Evolutionary conservation across 2,329 filamentous ascomycete species (phyloP).

Genomic region (Trichoderma gracile): DNA sequence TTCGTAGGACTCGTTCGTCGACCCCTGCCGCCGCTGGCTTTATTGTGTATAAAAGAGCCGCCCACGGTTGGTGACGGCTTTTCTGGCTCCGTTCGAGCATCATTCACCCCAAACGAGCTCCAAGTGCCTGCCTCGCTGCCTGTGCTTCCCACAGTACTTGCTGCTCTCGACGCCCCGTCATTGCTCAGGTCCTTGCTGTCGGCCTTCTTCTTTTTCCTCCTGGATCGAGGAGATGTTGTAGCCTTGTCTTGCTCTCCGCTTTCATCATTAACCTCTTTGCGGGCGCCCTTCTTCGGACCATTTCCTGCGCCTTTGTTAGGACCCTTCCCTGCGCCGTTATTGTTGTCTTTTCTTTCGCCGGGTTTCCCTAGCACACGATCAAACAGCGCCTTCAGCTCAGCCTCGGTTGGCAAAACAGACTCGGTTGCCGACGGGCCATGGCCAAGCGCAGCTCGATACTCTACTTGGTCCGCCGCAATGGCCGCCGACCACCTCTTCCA

Average conservation of each 20-base stretch:
- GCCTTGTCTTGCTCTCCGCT: neutral
- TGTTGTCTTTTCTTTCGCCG: neutral
- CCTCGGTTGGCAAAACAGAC: constrained; percentile 14
- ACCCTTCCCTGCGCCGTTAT: neutral
- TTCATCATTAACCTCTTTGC: neutral
- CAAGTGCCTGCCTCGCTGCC: constrained; percentile 10
- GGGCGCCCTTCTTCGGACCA: too few species aligned
- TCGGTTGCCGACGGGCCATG: constrained; percentile 22
- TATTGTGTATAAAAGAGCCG: neutral
- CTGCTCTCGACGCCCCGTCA: neutral
- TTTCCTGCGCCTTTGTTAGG: too few species aligned
- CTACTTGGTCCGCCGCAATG: constrained; percentile 34
- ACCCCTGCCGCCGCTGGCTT: neutral
- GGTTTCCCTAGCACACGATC: neutral
- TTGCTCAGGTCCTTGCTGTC: neutral
- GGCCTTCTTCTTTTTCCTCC: neutral
- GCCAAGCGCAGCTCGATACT: constrained; percentile 31
- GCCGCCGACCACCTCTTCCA: constrained; percentile 34
- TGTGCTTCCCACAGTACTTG: constrained; percentile 8
- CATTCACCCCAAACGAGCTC: neutral
- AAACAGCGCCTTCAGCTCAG: constrained; percentile 18
- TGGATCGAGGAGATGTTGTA: neutral
- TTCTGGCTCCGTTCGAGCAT: neutral
- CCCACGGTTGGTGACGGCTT: neutral
- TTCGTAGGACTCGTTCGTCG: neutral